phyloP scores from a whole-genome alignment of 2,329 filamentous ascomycete species.

The Cercospora citrullina region DNA sequence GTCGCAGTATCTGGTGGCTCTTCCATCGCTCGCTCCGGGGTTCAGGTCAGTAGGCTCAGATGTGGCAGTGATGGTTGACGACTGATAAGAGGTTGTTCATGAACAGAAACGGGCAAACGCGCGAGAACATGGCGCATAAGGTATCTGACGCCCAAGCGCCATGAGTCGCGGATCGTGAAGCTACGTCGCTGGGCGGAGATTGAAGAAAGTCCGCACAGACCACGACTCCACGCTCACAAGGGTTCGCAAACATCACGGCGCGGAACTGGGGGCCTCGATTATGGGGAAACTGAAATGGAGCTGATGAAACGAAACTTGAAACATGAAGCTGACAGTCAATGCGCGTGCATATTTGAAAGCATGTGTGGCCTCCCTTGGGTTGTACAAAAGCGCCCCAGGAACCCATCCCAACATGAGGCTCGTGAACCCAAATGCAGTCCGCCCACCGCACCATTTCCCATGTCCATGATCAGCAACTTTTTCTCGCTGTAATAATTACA shows the following conservation, averaged over 20 bases:
- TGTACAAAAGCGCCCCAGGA: background rate
- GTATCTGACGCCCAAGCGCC: slow-evolving; percentile 5
- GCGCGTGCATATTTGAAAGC: background rate
- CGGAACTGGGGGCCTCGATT: background rate
- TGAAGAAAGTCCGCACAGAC: background rate
- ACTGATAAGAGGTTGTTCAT: background rate
- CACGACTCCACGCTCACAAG: background rate
- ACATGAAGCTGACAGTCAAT: background rate
- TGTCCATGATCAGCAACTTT: slow-evolving; percentile 3
- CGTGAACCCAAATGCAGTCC: background rate
- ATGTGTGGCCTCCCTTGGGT: background rate
- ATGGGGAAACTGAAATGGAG: background rate
- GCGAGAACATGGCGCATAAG: slow-evolving; percentile 26
- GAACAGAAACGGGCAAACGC: slow-evolving; percentile 28
- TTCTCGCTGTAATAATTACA: slow-evolving; percentile 6
- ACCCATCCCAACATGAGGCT: background rate
- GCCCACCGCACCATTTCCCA: background rate
- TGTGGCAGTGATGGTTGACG: background rate
- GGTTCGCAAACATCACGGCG: background rate
- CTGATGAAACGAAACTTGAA: background rate
- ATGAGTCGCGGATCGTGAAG: slow-evolving; percentile 14
- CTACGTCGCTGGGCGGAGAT: slow-evolving; percentile 2
- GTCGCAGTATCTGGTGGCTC: slow-evolving; percentile 37
- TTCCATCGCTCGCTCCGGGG: slow-evolving; percentile 31
- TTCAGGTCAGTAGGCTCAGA: background rate